Base-by-base conservation (phyloP, 345 rosid genomes). In the Triadica sebifera region DNA sequence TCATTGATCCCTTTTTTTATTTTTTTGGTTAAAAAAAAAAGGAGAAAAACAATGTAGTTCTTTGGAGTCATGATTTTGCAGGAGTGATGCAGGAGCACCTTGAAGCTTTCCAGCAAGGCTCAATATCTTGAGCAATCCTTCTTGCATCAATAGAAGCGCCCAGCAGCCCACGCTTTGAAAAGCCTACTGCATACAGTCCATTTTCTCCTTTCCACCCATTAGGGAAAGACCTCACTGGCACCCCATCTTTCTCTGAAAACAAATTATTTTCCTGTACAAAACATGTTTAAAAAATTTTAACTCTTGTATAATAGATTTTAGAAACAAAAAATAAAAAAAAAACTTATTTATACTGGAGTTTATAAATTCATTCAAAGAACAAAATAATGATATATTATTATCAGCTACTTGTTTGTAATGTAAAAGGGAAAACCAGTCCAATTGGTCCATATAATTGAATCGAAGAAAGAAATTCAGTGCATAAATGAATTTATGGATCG, bases 151-250 rank as follows among this genome's bases (percentile, higher is more conserved):
- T 76, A 41, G 94, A 82, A n/a, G 85, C 85, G 56, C 98, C 98
- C 37, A 90, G 89, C 71, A 94, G 81, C 20, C 98, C 98, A 55
- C 90, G 89, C 50, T 88, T 87, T 13, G 90, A 82, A 71, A 94
- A 94, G 17, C 98, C 98, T 4, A 88, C 93, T 0, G 97, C 91
- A 64, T 90, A 94, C 74, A 94, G 59, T 17, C 98, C 97, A 45
- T 74, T 65, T 61, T 85, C 84, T 3, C 98, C 97, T 88, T 88
- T 93, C 98, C 98, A 93, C 53, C 89, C 95, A 16, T 87, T 77
- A 19, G 93, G 91, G 73, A 88, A 89, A 37, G 88, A 84, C 66
- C 80, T 78, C 50, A 71, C 49, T 0, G 93, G 93, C 69, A 90
- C 71, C 11, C 98, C 97, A 76, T 90, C 89, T 71, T 87, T 81